A percentile compares a stretch with the other conserved stretches of the same genome.
Conservation (phyloP, 2,329 filamentous ascomycete genomes). For the Alternaria brassicicola region DNA sequence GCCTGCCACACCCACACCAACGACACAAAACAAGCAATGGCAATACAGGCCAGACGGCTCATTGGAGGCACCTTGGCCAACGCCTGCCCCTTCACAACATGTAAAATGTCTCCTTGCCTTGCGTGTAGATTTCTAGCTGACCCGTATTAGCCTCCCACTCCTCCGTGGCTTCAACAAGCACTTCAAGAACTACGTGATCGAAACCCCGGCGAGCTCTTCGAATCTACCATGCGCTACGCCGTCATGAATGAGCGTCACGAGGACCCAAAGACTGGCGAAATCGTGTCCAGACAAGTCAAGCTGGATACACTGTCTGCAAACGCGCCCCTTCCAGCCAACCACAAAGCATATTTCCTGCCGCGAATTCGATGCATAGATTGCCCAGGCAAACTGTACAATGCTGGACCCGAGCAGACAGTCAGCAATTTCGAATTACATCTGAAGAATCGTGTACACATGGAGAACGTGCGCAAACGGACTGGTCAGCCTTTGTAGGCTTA, state of each 20-base stretch:
- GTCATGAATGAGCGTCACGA: conserved; percentile 67
- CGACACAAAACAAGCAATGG: conserved; percentile 41
- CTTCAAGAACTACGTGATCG: conserved; percentile 71
- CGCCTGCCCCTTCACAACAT: conserved; percentile 62
- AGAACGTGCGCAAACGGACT: conserved; percentile 44
- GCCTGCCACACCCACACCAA: conserved; percentile 47
- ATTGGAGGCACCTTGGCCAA: conserved; percentile 67
- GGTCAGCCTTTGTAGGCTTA: conserved; percentile 21
- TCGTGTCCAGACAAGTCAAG: conserved; percentile 57
- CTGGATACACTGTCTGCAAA: conserved; percentile 54
- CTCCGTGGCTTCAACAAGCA: conserved; percentile 80
- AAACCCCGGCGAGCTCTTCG: conserved; percentile 84
- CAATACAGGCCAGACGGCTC: conserved; percentile 59
- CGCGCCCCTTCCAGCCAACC: conserved; percentile 63
- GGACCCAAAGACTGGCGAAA: conserved; percentile 62
- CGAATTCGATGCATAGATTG: conserved; percentile 92
- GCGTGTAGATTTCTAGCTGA: conserved; percentile 18
- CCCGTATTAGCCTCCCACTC: conserved; percentile 73
- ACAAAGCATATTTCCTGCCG: conserved; percentile 83
- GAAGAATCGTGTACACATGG: conserved; percentile 75
- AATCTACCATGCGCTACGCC: conserved; percentile 88
- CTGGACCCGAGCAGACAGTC: conserved; percentile 81
- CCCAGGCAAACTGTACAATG: conserved; percentile 91
- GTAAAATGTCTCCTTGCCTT: conserved; percentile 58
- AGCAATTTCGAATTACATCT: conserved; percentile 93